Evolutionary conservation across 805 yeast species (phyloP).

Genomic region (Suhomyces canberraensis): DNA sequence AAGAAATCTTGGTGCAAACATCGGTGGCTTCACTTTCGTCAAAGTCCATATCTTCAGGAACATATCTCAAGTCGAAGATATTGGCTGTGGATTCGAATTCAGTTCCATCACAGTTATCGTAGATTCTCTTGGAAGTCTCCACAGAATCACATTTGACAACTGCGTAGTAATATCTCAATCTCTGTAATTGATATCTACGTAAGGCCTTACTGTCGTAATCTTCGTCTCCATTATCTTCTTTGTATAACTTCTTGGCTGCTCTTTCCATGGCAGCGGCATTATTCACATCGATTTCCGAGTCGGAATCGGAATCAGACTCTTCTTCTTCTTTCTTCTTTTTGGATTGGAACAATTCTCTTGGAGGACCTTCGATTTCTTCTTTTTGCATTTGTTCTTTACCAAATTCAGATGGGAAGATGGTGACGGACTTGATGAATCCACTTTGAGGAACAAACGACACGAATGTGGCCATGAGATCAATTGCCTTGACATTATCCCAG

Average conservation of each 20-base stretch:
- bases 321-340: conserved; percentile 35
- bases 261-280: conserved; percentile 50
- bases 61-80: conserved; percentile 84
- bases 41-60: conserved; percentile 91
- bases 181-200: conserved; percentile 87
- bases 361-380: conserved; percentile 92
- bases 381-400: conserved; percentile 89
- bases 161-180: conserved; percentile 91
- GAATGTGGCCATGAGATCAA: conserved; percentile 86
- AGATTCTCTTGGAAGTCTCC: conserved; percentile 68
- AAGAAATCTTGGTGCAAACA: conserved; percentile 65
- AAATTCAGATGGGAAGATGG: conserved; percentile 83
- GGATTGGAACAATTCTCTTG: conserved; percentile 69
- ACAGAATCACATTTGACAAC: conserved; percentile 79
- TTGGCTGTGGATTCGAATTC: conserved; percentile 96
- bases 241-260: conserved; percentile 68
- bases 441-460: conserved; percentile 76
- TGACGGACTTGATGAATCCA: conserved; percentile 65
- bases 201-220: conserved; percentile 83
- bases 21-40: conserved; percentile 73
- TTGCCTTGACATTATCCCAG: conserved; percentile 92
- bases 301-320: conserved; percentile 33
- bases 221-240: conserved; percentile 76
- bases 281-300: conserved; percentile 40
- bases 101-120: conserved; percentile 87